Base-by-base conservation (phyloP, 108 stramenopile species). In the Nitzschia inconspicua region DNA sequence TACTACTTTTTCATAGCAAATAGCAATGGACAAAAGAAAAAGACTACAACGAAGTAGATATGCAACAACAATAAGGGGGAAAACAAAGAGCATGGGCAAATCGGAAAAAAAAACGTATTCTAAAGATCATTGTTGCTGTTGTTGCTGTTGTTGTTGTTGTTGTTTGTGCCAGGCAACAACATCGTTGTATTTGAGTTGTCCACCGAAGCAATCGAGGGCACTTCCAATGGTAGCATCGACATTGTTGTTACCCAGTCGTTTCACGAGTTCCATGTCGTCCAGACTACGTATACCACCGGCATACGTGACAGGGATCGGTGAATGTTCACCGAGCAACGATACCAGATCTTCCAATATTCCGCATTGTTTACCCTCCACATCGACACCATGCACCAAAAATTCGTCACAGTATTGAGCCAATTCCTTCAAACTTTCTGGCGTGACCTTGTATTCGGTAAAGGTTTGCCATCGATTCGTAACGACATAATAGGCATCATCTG, bases 351-450 rank as follows among this genome's bases (percentile, higher is more conserved):
- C 88, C 49, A 96, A 65, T 41, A 99, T 95, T 2, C 98, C 98
- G 47, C 89, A 91, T 53, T 91, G 81, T 59, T 86, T 94, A 13
- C 98, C 98, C 79, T 99, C 98, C 20, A 95, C 96, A 46, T 99
- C 98, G 3, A 99, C 98, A 0, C 97, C 98, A 68, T 99, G 98
- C 0, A 99, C 96, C 46, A 99, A 60, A 55, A 98, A 96, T 79
- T 98, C 98, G 48, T 83, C 89, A 60, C 97, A 98, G 71, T 93
- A 93, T 25, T 47, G 40, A 31, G 88, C 74, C 35, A 99, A 68
- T 27, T 52, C 63, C 31, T 59, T 53, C 54, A 99, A 65, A 51
- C 80, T 92, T 30, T 80, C 81, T 25, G 66, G 63, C 25, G 65
- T 80, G 2, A 93, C 84, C 18, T 59, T 61, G 26, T 83, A 73